Evolutionary conservation across 345 rosid genomes (phyloP), one percentile per base, ranked within the genome.

Genomic region (Linum tenue): DNA sequence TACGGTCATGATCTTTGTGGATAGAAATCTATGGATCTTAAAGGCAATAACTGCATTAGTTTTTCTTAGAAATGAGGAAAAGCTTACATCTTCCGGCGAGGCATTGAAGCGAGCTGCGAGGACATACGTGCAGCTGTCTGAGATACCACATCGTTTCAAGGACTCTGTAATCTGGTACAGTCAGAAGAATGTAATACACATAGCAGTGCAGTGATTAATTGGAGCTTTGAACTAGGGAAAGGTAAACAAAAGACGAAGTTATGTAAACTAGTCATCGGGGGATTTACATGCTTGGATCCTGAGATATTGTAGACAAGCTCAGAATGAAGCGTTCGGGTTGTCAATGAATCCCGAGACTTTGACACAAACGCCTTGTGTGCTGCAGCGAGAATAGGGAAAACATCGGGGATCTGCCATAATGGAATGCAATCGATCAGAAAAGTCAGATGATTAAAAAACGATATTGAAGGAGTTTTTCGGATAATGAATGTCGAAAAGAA

Each of bases 251-350:
- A 22, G 31, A 22, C 31, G n/a, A 22, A 22, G 31, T 22, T 22
- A 22, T 22, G 31, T 22, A 22, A 44, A 61, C 50, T 58, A 17
- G 60, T 64, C 31, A 64, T 66, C 62, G 62, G 62, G 55, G 38
- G 7, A 14, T 66, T 75, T 84, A 94, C 99, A 80, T 90, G 92
- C 73, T 90, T 94, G 66, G 97, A 88, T 56, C 92, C 92, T 0
- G 99, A 86, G 71, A 82, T 88, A 69, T 91, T 91, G 81, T 81
- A 89, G 55, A 94, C 96, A 40, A 91, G 96, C 71, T 91, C 92
- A 12, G 97, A 91, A 81, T 94, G 97, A 77, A 82, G 96, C 48
- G 98, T 92, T 17, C 87, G 75, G 8, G 96, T 88, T 15, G 88
- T 83, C 75, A 91, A 75, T 1, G 95, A 83, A 66, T 81, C 92